Conservation (phyloP, 2,329 filamentous ascomycete genomes). For the Knufia fluminis region DNA sequence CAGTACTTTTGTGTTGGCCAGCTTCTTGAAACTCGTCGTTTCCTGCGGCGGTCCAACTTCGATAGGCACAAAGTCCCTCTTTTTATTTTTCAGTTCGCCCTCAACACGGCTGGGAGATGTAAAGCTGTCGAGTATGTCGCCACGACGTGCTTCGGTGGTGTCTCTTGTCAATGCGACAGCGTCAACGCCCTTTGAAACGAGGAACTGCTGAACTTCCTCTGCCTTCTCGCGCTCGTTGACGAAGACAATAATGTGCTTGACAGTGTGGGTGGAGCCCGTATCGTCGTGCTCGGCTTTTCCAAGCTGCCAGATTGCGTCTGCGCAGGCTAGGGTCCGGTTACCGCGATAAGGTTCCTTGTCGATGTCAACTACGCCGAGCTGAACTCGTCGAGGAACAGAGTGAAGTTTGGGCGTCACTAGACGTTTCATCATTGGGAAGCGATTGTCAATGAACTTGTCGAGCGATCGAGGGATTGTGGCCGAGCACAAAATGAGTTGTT, state of each 20-base stretch:
- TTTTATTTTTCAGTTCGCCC: conserved; percentile 15
- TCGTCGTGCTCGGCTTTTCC: conserved; percentile 65
- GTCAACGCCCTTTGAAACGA: conserved; percentile 77
- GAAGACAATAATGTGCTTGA: conserved; percentile 86
- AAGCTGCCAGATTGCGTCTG: conserved; percentile 89
- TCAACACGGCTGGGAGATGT: conserved; percentile 37
- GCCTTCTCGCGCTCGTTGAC: conserved; percentile 94
- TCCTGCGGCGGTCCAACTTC: conserved; percentile 28
- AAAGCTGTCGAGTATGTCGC: conserved; percentile 68
- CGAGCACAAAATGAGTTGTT: conserved; percentile 85
- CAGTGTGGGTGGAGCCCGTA: conserved; percentile 36
- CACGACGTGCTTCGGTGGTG: conserved; percentile 65
- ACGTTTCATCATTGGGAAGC: conserved; percentile 73
- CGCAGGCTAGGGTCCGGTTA: conserved; percentile 87
- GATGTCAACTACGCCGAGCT: conserved; percentile 86
- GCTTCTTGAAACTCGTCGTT: conserved; percentile 24
- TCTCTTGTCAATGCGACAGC: conserved; percentile 79
- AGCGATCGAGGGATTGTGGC: conserved; percentile 88
- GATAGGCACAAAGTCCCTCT: conserved; percentile 33
- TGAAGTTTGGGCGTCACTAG: conserved; percentile 94
- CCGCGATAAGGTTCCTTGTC: conserved; percentile 87
- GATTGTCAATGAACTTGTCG: conserved; percentile 70
- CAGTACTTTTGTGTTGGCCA: conserved; percentile 77
- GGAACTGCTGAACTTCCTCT: conserved; percentile 67
- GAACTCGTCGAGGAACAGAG: conserved; percentile 87